These are phyloP conservation scores for Tubosaeta sp. DNA, from an alignment of 768 basidiomycete genomes.

Conservation along the genomic window DNA sequence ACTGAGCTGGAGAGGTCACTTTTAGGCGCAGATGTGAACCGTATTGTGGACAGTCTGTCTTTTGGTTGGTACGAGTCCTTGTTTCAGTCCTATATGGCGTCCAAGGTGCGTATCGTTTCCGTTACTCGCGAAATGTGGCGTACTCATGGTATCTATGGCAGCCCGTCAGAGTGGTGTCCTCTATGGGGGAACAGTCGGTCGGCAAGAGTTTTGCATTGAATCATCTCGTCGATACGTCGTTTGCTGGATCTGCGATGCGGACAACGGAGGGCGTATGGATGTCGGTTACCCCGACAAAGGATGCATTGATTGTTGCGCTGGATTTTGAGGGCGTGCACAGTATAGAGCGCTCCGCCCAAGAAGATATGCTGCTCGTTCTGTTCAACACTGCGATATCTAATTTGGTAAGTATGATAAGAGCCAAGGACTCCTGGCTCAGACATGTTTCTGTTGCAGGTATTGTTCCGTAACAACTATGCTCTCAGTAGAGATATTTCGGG, in stretches of 20 bases:
- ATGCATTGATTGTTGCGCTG: constrained; percentile 51
- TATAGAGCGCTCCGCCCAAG: constrained; percentile 59
- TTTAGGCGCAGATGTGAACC: constrained; percentile 54
- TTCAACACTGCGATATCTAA: constrained; percentile 68
- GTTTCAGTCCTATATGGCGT: constrained; percentile 58
- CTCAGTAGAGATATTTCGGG: constrained; percentile 58
- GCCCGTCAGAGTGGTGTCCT: constrained; percentile 63
- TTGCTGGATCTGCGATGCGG: constrained; percentile 61
- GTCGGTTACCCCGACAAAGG: constrained; percentile 58
- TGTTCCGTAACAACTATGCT: constrained; percentile 65
- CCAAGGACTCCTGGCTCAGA: not conserved
- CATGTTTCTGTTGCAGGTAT: constrained; percentile 36
- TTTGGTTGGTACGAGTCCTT: constrained; percentile 66
- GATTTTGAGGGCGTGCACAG: constrained; percentile 69
- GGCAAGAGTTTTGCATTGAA: constrained; percentile 59
- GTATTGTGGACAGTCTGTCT: constrained; percentile 51
- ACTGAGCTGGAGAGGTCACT: constrained; percentile 46
- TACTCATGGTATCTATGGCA: constrained; percentile 12
- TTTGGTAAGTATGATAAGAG: constrained; percentile 42
- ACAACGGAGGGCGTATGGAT: constrained; percentile 68
- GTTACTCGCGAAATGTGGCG: constrained; percentile 36
- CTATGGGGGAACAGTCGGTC: constrained; percentile 67
- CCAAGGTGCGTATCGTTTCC: constrained; percentile 35
- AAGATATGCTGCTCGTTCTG: constrained; percentile 57
- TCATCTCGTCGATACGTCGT: constrained; percentile 60